Conservation (phyloP, 306 rosid genomes). For the Medicago arabica region DNA sequence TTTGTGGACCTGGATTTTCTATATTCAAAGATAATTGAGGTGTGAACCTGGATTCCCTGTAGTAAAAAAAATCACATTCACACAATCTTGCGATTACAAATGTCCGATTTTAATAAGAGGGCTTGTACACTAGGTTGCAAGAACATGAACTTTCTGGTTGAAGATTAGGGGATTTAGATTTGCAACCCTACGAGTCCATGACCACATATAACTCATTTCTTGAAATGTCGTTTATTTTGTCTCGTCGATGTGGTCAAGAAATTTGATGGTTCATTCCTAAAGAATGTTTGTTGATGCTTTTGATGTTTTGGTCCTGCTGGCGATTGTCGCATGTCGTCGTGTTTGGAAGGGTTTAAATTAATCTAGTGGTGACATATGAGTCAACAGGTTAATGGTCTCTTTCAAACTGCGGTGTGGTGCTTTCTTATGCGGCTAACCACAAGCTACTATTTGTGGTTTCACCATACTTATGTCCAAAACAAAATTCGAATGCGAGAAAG, state of each 20-base stretch:
- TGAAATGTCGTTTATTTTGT: background rate
- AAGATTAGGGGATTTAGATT: background rate
- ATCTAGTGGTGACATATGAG: slow-evolving; percentile 23
- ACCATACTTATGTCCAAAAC: background rate
- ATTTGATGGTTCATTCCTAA: slow-evolving; percentile 13
- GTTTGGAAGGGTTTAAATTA: slow-evolving; percentile 10
- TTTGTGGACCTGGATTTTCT: slow-evolving; percentile 8
- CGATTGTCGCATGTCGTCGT: slow-evolving; percentile 13
- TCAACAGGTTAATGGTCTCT: background rate
- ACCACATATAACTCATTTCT: background rate
- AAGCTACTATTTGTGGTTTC: background rate
- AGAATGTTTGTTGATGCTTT: background rate
- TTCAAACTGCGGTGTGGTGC: background rate
- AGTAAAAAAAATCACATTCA: slow-evolving; percentile 8
- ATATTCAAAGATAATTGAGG: too few species aligned
- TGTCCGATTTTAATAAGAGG: background rate
- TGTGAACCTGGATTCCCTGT: too few species aligned
- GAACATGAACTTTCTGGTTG: background rate
- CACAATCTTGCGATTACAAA: background rate
- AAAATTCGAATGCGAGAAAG: background rate
- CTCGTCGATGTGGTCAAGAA: background rate
- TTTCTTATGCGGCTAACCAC: background rate
- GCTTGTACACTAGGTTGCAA: background rate
- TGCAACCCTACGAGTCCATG: background rate
- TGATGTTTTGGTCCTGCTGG: slow-evolving; percentile 32